Percentiles rank a stretch among this genome's conserved stretches.
These are phyloP conservation scores for Penicillium cinerascens DNA, from an alignment of 495 filamentous ascomycete species.

Conservation along the genomic window DNA sequence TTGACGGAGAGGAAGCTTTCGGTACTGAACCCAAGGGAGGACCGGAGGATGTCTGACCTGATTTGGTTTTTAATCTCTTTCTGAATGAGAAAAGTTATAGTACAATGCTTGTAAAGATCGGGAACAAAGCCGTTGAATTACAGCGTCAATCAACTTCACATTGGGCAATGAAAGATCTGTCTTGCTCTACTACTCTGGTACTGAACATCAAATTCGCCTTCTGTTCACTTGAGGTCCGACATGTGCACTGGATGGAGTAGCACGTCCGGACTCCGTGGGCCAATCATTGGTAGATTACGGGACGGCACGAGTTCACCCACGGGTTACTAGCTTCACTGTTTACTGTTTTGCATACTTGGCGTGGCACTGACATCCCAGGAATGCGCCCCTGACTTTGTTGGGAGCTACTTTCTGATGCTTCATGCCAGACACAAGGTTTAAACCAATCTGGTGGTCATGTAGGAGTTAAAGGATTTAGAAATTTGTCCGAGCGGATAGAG, in stretches of 20 bases:
- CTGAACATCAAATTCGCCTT: not conserved
- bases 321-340: not conserved
- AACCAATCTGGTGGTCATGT: not conserved
- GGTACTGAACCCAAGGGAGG: not conserved
- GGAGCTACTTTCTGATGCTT: not conserved
- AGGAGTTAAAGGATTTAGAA: not conserved
- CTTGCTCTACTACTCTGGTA: too few relatives aligned
- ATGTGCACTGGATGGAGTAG: not conserved
- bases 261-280: not conserved
- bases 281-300: not conserved
- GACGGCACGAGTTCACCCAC: not conserved
- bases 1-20: slow-evolving; percentile 18
- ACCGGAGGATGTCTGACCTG: not conserved
- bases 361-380: not conserved
- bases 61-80: too few relatives aligned
- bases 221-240: not conserved
- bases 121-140: too few relatives aligned
- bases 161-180: too few relatives aligned
- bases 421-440: not conserved
- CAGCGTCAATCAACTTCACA: too few relatives aligned
- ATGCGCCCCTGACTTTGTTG: not conserved
- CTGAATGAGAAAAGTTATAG: too few relatives aligned
- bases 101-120: too few relatives aligned
- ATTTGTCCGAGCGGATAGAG: not conserved
- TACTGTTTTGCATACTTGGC: not conserved